A percentile compares a stretch with the other conserved stretches of the same genome.
Conservation (phyloP, 202 grass and related monocot genomes). For the Digitaria exilis region DNA sequence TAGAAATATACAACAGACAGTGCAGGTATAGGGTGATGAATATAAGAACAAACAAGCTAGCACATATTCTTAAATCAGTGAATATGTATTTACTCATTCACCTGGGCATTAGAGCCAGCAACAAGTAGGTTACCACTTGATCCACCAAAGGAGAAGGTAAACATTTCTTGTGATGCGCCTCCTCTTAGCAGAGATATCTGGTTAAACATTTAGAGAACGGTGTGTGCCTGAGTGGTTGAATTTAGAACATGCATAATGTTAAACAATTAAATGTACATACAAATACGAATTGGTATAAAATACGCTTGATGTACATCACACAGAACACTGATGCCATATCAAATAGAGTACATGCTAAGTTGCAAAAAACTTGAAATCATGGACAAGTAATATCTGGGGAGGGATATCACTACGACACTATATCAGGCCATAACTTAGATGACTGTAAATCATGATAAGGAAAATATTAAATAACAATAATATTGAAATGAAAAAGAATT, state of each 20-base stretch:
- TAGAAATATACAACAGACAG: background rate
- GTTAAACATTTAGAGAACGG: slow-evolving; percentile 12
- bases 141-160: slow-evolving; percentile 89
- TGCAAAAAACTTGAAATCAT: slow-evolving; percentile 10
- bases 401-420: background rate
- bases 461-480: background rate
- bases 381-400: background rate
- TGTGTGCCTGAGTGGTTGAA: slow-evolving; percentile 14
- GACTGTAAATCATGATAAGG: background rate
- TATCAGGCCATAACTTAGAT: background rate
- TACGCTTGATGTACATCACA: background rate
- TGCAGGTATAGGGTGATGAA: background rate
- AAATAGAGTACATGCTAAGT: slow-evolving; percentile 3
- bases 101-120: slow-evolving; percentile 82
- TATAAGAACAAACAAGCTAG: background rate
- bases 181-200: slow-evolving; percentile 79
- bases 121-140: slow-evolving; percentile 79
- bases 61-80: background rate
- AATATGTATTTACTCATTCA: slow-evolving; percentile 21
- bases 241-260: background rate
- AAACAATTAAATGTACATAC: background rate
- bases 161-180: slow-evolving; percentile 70
- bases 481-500: background rate
- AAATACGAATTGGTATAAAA: background rate
- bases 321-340: background rate